Evolutionary conservation across 371 early-diverging fungal genomes (phyloP).

Genomic region (Lichtheimia ornata): DNA sequence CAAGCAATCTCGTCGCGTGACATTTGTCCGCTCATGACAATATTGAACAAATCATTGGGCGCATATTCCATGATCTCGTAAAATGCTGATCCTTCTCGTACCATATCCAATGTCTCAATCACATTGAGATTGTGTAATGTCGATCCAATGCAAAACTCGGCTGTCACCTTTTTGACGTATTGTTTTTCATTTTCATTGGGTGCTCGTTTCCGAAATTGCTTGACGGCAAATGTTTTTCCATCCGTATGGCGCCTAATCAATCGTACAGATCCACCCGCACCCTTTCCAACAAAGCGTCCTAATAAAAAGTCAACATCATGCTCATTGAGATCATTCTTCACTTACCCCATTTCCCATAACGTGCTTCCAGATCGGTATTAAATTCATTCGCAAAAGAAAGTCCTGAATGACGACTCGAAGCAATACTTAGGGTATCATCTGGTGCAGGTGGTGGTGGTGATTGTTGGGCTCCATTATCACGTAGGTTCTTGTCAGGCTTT

Average conservation of each 20-base stretch:
- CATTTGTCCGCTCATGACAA: constrained; percentile 68
- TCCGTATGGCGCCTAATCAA: constrained; percentile 49
- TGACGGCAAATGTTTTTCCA: constrained; percentile 70
- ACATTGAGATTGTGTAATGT: constrained; percentile 80
- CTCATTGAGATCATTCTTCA: not conserved
- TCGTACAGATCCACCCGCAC: constrained; percentile 69
- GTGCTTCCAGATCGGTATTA: constrained; percentile 25
- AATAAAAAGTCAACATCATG: constrained; percentile 2
- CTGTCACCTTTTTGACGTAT: constrained; percentile 79
- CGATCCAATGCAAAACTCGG: constrained; percentile 83
- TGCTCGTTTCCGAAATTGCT: constrained; percentile 74
- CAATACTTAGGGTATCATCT: not conserved
- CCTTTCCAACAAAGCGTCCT: constrained; percentile 53
- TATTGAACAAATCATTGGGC: constrained; percentile 71
- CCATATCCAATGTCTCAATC: constrained; percentile 81
- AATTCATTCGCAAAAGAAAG: constrained; percentile 29
- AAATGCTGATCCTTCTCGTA: constrained; percentile 58
- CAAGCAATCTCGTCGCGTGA: constrained; percentile 58
- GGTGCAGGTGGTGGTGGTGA: constrained; percentile 2
- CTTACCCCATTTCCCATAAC: constrained; percentile 37
- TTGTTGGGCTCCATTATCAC: not conserved
- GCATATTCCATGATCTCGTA: constrained; percentile 84
- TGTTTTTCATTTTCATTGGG: constrained; percentile 68
- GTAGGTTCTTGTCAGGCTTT: not conserved
- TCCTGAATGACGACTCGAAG: constrained; percentile 6